Evolutionary conservation across 345 rosid species (phyloP).

Genomic region (Moricandia arvensis): DNA sequence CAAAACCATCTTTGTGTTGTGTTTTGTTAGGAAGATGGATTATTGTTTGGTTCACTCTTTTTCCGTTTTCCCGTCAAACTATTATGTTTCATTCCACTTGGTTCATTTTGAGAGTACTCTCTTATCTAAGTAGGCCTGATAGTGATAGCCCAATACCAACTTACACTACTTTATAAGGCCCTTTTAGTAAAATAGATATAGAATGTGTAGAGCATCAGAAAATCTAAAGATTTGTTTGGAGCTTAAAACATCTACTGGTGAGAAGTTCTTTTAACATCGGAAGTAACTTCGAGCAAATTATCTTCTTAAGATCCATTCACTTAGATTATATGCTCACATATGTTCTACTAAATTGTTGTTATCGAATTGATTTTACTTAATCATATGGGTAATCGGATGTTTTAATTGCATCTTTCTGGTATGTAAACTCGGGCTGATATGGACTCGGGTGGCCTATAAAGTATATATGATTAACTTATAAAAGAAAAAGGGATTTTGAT

Average conservation of each 20-base stretch:
- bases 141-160: background rate
- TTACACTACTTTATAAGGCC: no score
- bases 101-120: background rate
- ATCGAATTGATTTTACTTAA: background rate
- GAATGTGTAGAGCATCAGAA: no score
- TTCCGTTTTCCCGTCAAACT: background rate
- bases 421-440: background rate
- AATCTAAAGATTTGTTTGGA: background rate
- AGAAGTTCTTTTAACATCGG: background rate
- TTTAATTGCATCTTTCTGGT: background rate
- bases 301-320: background rate
- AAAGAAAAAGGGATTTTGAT: background rate
- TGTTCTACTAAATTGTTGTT: background rate
- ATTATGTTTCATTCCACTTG: background rate
- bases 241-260: background rate
- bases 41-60: conserved; percentile 6
- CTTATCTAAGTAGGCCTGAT: background rate
- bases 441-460: background rate
- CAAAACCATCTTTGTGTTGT: background rate
- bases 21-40: conserved; percentile 17
- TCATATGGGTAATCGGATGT: background rate
- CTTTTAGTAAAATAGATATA: no score
- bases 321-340: background rate
- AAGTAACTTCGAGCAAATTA: background rate
- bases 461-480: background rate